Percentiles rank a stretch among this genome's conserved stretches.
phyloP scores from a whole-genome alignment of 345 rosid genomes.

The Durio zibethinus region DNA sequence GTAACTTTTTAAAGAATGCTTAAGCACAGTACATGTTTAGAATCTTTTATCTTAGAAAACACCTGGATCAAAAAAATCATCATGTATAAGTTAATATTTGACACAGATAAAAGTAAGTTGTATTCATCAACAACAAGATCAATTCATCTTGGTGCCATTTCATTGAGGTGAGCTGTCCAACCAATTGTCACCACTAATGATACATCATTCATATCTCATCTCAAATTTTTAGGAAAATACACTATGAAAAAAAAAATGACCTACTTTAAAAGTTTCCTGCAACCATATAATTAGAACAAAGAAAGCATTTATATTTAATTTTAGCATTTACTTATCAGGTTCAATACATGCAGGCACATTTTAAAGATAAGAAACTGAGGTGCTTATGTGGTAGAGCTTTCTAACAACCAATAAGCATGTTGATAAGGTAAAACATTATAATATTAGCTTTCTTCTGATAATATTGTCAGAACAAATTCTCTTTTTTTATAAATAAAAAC shows the following conservation, averaged over 20 bases:
- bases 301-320: not conserved
- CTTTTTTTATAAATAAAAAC: not conserved
- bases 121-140: not conserved
- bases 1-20: not conserved
- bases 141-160: not conserved
- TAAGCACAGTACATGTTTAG: slow-evolving; percentile 54
- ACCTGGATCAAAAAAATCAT: slow-evolving; percentile 54
- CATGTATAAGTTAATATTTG: not conserved
- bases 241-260: too few relatives aligned
- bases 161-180: not conserved
- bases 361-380: not conserved
- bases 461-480: not conserved
- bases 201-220: not conserved
- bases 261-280: not conserved
- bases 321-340: not conserved
- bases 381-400: not conserved
- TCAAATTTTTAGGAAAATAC: not conserved
- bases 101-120: not conserved
- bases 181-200: not conserved
- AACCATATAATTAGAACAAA: too few relatives aligned
- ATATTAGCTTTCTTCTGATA: not conserved
- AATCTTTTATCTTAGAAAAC: slow-evolving; percentile 89
- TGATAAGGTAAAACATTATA: not conserved
- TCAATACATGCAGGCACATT: not conserved
- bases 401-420: not conserved